Conservation (phyloP, 2,329 filamentous ascomycete species). For the Penicillium sp. region DNA sequence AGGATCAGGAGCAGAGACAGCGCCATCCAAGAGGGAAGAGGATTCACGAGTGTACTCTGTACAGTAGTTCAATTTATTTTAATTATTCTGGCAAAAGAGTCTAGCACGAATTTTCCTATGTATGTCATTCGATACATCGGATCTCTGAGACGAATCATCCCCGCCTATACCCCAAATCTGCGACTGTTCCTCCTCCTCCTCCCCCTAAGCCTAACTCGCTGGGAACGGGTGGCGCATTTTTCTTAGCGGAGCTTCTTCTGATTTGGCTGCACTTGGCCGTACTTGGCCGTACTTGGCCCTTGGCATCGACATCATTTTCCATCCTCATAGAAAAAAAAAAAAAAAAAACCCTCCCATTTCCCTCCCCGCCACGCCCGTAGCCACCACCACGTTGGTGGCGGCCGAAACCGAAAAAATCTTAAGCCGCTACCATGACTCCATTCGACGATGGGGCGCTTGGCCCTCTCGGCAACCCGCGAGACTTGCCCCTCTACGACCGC, state of each 20-base stretch:
- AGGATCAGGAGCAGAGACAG: no score
- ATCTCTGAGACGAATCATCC: no score
- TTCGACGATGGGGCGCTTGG: not conserved
- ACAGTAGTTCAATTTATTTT: no score
- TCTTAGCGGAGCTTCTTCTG: not conserved
- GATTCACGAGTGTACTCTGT: no score
- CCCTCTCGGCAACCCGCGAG: conserved; percentile 1
- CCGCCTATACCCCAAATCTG: no score
- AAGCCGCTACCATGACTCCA: not conserved
- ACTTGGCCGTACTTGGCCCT: not conserved
- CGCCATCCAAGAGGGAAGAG: no score
- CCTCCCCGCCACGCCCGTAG: conserved; percentile 3
- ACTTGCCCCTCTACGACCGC: conserved; percentile 1
- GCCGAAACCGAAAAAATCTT: not conserved
- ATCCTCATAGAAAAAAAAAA: no score
- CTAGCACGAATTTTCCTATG: no score
- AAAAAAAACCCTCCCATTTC: not conserved
- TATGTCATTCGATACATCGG: no score
- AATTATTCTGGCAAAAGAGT: no score
- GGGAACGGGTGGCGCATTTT: conserved; percentile 5
- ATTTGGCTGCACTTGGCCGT: not conserved
- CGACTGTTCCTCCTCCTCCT: no score
- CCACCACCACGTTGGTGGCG: conserved; percentile 1
- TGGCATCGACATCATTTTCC: not conserved
- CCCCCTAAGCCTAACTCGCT: no score